Evolutionary conservation across 2,329 filamentous ascomycete species (phyloP).

Genomic region (Zasmidium cellare): DNA sequence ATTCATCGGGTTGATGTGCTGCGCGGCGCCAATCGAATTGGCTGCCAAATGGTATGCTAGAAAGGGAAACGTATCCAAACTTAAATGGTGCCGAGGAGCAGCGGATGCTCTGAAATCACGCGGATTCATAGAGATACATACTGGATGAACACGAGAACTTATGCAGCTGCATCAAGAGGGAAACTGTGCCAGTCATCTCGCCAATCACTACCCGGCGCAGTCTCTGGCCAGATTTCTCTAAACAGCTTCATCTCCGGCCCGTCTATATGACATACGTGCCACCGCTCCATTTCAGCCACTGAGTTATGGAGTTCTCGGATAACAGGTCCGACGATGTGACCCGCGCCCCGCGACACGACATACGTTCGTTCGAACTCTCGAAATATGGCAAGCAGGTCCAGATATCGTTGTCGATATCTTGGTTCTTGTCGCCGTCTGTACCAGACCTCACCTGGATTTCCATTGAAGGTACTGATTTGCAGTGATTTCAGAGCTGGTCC

Average conservation of each 20-base stretch:
- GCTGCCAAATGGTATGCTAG: constrained; percentile 10
- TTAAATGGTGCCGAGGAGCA: constrained; percentile 8
- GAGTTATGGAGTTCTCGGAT: background rate
- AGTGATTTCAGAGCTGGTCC: background rate
- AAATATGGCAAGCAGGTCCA: background rate
- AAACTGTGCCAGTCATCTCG: background rate
- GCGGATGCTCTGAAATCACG: background rate
- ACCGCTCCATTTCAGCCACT: background rate
- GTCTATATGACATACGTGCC: background rate
- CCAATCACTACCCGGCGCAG: background rate
- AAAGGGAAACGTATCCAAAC: background rate
- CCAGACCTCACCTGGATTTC: too few species aligned
- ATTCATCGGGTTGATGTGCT: constrained; percentile 8
- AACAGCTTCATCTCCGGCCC: background rate
- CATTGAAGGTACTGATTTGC: background rate
- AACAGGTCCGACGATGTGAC: background rate
- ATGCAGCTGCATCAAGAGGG: too few species aligned
- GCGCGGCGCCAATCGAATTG: constrained; percentile 7
- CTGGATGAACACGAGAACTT: too few species aligned
- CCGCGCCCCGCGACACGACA: background rate
- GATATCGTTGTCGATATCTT: background rate
- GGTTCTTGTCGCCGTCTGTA: too few species aligned
- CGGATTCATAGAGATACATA: background rate
- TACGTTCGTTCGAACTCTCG: background rate
- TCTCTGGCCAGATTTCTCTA: background rate